phyloP scores from a whole-genome alignment of 192 early-diverging fungal species.

The Dispira simplex region DNA sequence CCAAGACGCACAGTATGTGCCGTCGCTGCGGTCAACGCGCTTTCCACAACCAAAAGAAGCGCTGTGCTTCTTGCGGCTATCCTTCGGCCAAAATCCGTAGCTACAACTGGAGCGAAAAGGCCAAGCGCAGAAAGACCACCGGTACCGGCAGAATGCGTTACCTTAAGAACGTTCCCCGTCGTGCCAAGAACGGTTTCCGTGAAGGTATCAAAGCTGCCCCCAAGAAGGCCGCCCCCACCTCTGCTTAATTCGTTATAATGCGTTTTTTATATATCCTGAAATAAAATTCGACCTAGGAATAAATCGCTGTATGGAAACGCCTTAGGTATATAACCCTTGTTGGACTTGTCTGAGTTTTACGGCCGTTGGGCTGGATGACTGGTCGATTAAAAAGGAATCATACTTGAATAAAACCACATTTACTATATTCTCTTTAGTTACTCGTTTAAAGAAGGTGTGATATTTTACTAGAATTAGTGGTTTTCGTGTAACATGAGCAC shows the following conservation, averaged over 20 bases:
- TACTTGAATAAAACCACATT: no score
- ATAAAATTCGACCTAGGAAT: no score
- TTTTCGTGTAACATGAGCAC: no score
- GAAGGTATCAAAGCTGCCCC: constrained; percentile 31
- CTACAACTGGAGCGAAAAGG: constrained; percentile 96
- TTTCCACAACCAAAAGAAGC: constrained; percentile 99
- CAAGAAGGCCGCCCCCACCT: constrained; percentile 10
- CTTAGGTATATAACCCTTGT: no score
- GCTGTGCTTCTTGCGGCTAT: constrained; percentile 97
- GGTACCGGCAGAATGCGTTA: constrained; percentile 97
- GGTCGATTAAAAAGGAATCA: no score
- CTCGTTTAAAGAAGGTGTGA: no score
- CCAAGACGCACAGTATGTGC: constrained; percentile 99
- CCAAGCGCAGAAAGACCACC: constrained; percentile 96
- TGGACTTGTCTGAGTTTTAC: no score
- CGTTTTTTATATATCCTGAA: no score
- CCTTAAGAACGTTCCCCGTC: constrained; percentile 81
- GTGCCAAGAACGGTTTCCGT: constrained; percentile 99
- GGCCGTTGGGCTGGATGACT: no score
- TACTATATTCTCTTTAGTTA: no score
- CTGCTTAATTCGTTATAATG: neutral
- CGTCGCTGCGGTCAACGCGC: constrained; percentile 90
- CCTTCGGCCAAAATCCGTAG: constrained; percentile 94
- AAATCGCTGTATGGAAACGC: no score
- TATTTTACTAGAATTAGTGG: no score